Evolutionary conservation across 2,329 filamentous ascomycete genomes (phyloP).

Genomic region (Ceratocystis variospora): DNA sequence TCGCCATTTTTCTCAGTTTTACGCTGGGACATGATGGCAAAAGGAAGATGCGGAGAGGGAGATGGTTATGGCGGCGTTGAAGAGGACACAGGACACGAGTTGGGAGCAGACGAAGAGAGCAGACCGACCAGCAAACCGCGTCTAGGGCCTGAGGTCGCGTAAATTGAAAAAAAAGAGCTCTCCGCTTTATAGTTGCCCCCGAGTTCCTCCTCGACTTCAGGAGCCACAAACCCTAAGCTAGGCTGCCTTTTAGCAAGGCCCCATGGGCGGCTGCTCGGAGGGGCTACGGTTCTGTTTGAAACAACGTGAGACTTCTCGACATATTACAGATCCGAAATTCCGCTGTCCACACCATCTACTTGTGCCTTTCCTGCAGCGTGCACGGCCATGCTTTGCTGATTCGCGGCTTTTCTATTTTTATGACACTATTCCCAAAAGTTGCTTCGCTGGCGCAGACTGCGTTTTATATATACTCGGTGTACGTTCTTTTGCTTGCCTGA

Average conservation of each 20-base stretch:
- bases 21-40: slow-evolving; percentile 33
- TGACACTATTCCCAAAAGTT: no score
- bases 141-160: background rate
- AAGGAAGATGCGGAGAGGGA: background rate
- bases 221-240: background rate
- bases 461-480: background rate
- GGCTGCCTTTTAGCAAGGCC: background rate
- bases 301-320: background rate
- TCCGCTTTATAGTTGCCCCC: background rate
- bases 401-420: background rate
- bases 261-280: background rate
- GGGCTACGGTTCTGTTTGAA: background rate
- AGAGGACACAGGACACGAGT: background rate
- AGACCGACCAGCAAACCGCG: background rate
- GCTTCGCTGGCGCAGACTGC: background rate
- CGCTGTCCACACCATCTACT: background rate
- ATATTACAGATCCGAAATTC: background rate
- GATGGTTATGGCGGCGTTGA: background rate
- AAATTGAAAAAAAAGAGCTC: slow-evolving; percentile 5
- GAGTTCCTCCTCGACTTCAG: background rate
- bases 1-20: slow-evolving; percentile 43
- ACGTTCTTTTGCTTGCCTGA: background rate
- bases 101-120: background rate
- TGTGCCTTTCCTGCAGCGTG: background rate
- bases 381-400: background rate